Evolutionary conservation across 2,329 filamentous ascomycete species (phyloP).

Genomic region (Colletotrichum tabaci): DNA sequence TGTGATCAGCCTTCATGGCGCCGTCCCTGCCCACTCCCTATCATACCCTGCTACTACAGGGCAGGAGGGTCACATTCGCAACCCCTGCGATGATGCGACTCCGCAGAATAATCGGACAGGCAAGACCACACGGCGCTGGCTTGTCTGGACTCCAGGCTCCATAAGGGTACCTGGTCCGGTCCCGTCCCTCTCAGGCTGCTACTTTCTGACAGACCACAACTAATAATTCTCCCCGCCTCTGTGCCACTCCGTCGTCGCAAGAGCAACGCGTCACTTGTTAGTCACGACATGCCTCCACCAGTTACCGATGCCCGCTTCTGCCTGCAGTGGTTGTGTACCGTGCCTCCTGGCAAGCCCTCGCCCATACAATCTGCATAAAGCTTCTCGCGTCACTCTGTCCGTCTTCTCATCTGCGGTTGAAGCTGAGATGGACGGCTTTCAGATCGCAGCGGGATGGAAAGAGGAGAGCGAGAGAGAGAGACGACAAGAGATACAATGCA

Average conservation of each 20-base stretch:
- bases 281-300: constrained; percentile 31
- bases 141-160: constrained; percentile 1
- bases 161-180: constrained; percentile 6
- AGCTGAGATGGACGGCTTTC: not conserved
- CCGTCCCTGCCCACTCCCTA: not conserved
- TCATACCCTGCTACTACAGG: not conserved
- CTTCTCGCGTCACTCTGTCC: not conserved
- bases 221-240: constrained; percentile 20
- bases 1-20: not conserved
- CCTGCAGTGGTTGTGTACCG: constrained; percentile 1
- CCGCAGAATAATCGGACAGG: constrained; percentile 13
- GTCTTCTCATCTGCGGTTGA: not conserved
- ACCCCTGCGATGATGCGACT: constrained; percentile 15
- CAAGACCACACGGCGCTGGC: constrained; percentile 4
- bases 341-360: too few species aligned
- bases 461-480: not conserved
- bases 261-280: constrained; percentile 40
- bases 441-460: not conserved
- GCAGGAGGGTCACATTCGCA: not conserved
- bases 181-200: not conserved
- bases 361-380: too few species aligned
- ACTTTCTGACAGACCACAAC: constrained; percentile 6
- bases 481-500: constrained; percentile 10
- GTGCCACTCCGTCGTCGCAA: constrained; percentile 28
- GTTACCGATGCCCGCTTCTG: constrained; percentile 24